phyloP scores from a whole-genome alignment of 2,329 filamentous ascomycete genomes.

The Diaporthe sp. region DNA sequence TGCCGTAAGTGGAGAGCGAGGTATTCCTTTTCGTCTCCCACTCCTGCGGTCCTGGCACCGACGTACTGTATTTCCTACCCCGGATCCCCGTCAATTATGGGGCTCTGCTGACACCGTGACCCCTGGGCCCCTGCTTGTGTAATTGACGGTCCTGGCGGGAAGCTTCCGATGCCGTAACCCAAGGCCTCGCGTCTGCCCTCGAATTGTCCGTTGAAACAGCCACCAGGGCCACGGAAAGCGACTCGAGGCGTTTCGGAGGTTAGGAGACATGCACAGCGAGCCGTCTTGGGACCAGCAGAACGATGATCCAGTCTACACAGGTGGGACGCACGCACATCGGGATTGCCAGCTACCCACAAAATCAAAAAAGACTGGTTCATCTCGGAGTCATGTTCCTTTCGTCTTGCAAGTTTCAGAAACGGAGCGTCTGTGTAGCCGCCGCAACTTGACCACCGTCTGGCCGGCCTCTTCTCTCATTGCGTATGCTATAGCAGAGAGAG shows the following conservation, averaged over 20 bases:
- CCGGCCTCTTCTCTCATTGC: too few species aligned
- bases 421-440: not conserved
- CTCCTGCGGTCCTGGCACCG: not conserved
- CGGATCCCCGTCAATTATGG: constrained; percentile 31
- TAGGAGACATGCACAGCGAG: not conserved
- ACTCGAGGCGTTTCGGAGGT: not conserved
- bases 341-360: constrained; percentile 6
- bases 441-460: not conserved
- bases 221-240: not conserved
- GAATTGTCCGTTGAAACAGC: not conserved
- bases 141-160: constrained; percentile 25
- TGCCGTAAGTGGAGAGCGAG: constrained; percentile 31
- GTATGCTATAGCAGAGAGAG: not conserved
- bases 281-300: not conserved
- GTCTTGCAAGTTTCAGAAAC: not conserved
- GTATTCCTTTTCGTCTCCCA: constrained; percentile 7
- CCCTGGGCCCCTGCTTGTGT: constrained; percentile 28
- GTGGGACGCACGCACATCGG: not conserved
- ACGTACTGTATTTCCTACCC: constrained; percentile 19
- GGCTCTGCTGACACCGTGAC: constrained; percentile 34
- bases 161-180: constrained; percentile 7
- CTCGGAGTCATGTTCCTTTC: not conserved
- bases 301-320: not conserved
- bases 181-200: not conserved
- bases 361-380: not conserved